These are phyloP conservation scores for Heritiera fomes DNA, from an alignment of 345 rosid genomes.

Conservation along the genomic window DNA sequence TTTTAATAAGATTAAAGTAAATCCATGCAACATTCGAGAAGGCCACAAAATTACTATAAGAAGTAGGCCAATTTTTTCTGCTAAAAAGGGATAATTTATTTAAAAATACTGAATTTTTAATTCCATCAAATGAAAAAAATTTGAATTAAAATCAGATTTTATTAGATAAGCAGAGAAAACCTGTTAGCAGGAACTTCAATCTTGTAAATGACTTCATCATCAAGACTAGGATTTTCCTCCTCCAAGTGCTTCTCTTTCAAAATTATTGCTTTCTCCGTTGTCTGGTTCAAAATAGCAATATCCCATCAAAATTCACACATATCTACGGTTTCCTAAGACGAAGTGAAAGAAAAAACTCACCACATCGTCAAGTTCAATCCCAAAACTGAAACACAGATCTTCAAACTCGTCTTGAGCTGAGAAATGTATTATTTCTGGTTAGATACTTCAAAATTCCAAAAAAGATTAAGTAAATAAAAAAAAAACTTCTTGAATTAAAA, in stretches of 20 bases:
- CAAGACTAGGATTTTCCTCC: conserved; percentile 50
- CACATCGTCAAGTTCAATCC: conserved; percentile 95
- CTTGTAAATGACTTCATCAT: conserved; percentile 80
- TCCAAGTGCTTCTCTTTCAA: conserved; percentile 75
- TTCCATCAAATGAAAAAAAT: not conserved
- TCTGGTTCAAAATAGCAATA: conserved; percentile 36
- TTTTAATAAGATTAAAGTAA: not conserved
- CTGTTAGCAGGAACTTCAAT: conserved; percentile 91
- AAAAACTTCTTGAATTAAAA: not conserved
- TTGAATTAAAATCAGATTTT: not conserved
- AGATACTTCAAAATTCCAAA: not conserved
- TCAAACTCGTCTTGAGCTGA: conserved; percentile 79
- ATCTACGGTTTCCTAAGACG: not conserved
- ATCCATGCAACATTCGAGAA: not conserved
- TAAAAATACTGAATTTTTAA: not conserved
- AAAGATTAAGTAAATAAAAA: not conserved
- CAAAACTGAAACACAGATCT: conserved; percentile 85
- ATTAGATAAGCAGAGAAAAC: conserved; percentile 26
- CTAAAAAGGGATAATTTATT: not conserved
- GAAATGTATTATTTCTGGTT: not conserved
- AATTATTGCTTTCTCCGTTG: conserved; percentile 83
- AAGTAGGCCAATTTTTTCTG: not conserved
- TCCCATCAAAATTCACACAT: not conserved
- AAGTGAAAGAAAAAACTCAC: conserved; percentile 39
- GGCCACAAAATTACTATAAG: not conserved